Conservation (phyloP, 2,329 filamentous ascomycete species). For the Sclerotinia nivalis region DNA sequence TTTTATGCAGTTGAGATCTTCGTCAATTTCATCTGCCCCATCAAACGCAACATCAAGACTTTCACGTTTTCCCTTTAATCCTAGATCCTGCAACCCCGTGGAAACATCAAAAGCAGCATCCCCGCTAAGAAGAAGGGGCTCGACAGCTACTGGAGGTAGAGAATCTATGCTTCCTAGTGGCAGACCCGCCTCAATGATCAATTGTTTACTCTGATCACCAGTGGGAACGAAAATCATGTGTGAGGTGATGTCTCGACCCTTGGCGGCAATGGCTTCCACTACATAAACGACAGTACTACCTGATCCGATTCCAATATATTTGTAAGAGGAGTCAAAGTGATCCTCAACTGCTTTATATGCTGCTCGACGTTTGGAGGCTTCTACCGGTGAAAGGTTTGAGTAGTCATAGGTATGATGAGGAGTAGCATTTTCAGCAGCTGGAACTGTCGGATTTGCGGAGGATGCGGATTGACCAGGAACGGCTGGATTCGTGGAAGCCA, state of each 20-base stretch:
- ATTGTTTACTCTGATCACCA: conserved; percentile 80
- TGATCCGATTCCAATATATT: conserved; percentile 75
- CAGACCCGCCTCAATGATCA: conserved; percentile 79
- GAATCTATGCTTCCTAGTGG: conserved; percentile 57
- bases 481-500: conserved; percentile 21
- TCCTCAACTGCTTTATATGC: conserved; percentile 73
- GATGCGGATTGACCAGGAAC: conserved; percentile 27
- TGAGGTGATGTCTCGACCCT: conserved; percentile 54
- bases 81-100: conserved; percentile 40
- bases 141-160: conserved; percentile 38
- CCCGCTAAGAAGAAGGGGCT: conserved; percentile 33
- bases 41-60: conserved; percentile 91
- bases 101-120: conserved; percentile 72
- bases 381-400: conserved; percentile 50
- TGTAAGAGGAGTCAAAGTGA: conserved; percentile 64
- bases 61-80: conserved; percentile 43
- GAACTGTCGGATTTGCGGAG: conserved; percentile 25
- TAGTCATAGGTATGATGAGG: conserved; percentile 23
- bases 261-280: conserved; percentile 73
- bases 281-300: conserved; percentile 83
- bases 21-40: conserved; percentile 94
- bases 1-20: conserved; percentile 95
- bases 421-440: conserved; percentile 28
- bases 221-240: conserved; percentile 82
- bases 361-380: conserved; percentile 73